A percentile compares a stretch with the other conserved stretches of the same genome.
These are phyloP conservation scores for Oryza glumipatula DNA, from an alignment of 176 grass and related monocot genomes.

Conservation along the genomic window DNA sequence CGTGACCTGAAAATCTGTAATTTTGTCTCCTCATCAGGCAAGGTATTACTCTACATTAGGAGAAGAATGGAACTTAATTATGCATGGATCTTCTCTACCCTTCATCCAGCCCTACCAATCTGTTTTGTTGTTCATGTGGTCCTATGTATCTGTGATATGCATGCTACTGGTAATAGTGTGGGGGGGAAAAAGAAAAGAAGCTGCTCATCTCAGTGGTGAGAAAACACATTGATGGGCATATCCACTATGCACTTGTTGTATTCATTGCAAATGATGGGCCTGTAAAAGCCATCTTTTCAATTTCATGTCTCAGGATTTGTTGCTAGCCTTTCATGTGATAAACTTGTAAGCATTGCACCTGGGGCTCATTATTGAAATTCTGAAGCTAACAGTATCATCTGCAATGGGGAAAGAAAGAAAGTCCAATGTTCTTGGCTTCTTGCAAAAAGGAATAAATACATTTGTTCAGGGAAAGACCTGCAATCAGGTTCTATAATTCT, in stretches of 20 bases:
- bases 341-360: background rate
- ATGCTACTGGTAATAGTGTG: background rate
- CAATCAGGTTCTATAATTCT: background rate
- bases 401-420: background rate
- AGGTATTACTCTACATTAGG: background rate
- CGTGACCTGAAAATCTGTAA: slow-evolving; percentile 27
- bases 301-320: slow-evolving; percentile 6
- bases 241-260: slow-evolving; percentile 34
- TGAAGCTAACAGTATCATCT: slow-evolving; percentile 8
- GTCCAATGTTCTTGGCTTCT: background rate
- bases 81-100: background rate
- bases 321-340: background rate
- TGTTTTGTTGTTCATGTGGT: slow-evolving; percentile 16
- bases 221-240: slow-evolving; percentile 42
- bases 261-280: slow-evolving; percentile 31
- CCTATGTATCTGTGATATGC: slow-evolving; percentile 3
- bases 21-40: slow-evolving; percentile 10
- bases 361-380: slow-evolving; percentile 23
- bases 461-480: background rate
- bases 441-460: background rate
- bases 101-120: slow-evolving; percentile 18
- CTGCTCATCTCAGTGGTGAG: background rate
- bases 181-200: background rate
- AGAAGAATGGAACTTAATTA: background rate
- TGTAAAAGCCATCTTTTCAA: slow-evolving; percentile 32